Base-by-base conservation (phyloP, 306 rosid genomes). In the Sophora flavescens region DNA sequence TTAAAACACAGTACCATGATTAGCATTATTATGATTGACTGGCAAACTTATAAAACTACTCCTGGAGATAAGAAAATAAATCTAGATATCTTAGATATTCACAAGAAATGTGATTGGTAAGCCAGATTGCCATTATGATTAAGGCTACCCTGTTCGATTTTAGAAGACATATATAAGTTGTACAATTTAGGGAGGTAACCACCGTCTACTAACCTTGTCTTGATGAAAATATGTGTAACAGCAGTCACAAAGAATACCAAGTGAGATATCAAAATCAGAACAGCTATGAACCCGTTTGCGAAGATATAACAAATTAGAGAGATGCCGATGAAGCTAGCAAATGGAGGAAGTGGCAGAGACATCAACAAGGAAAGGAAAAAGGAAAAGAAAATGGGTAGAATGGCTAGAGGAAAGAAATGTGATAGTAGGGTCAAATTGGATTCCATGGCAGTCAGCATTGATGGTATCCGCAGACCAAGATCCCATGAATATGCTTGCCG, bases 401-500 rank as follows among this genome's bases (percentile, higher is more conserved):
- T 66, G 68, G 89, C 92, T 26, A 89, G 83, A 78, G 81, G 78
- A 54, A 87, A 66, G 59, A 92, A 86, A 78, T 91, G 91, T 67
- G 87, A 58, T 68, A 94, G 82, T 50, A 86, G 50, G 76, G 91
- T 89, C 89, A 95, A 84, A 84, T 95, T 95, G 84, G 88, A 87
- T 64, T 92, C 97, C 64, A 92, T 71, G 54, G 97, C 91, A 50
- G 81, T 67, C 77, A 92, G 89, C 90, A 92, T 77, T 11, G 97
- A 89, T 57, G 98, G 99, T 83, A 92, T 86, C 26, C 84, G 90
- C 65, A 86, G 83, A 83, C 89, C 90, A 80, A 51, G 81, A 83
- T 95, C 96, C 96, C 96, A 92, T 50, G 93, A 84, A 81, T 75
- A 88, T 68, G 96, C 93, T 87, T 95, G 99, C 82, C 84, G 92